A percentile compares a stretch with the other conserved stretches of the same genome.
phyloP scores from a whole-genome alignment of 2,329 filamentous ascomycete genomes.

The Alternaria incomplexa region DNA sequence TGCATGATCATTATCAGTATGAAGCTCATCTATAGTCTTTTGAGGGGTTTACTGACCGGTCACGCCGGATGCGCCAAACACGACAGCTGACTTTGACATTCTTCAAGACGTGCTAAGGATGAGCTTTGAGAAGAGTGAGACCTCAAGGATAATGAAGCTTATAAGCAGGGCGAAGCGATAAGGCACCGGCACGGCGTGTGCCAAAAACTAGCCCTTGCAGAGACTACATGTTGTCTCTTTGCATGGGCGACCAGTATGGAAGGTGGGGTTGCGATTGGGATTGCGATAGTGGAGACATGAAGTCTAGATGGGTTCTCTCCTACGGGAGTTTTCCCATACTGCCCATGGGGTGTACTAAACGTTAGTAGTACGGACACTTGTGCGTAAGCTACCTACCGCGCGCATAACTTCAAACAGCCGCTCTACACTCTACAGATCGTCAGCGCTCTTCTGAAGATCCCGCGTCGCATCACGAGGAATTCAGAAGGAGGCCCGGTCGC shows the following conservation, averaged over 20 bases:
- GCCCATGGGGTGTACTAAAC: not conserved
- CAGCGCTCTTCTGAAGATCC: not conserved
- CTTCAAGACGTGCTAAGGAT: not conserved
- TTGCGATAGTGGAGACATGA: not conserved
- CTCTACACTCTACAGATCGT: not conserved
- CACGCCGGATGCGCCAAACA: slow-evolving; percentile 53
- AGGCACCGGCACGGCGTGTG: not conserved
- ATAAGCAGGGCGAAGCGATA: not conserved
- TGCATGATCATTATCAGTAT: slow-evolving; percentile 12
- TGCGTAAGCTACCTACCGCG: not conserved
- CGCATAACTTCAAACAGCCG: not conserved
- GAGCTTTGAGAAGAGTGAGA: not conserved
- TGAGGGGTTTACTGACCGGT: not conserved
- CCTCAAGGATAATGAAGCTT: not conserved
- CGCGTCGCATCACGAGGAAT: not conserved
- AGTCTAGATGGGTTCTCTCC: not conserved
- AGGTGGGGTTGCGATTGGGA: not conserved
- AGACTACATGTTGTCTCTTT: not conserved
- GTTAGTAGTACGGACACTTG: not conserved
- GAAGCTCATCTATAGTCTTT: not conserved
- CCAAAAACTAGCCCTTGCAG: not conserved
- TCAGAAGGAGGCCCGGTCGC: not conserved
- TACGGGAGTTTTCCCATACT: not conserved
- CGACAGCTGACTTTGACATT: slow-evolving; percentile 48
- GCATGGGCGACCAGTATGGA: not conserved